A percentile compares a stretch with the other conserved stretches of the same genome.
Conservation (phyloP, 2,329 filamentous ascomycete genomes). For the Xylaria multiplex region DNA sequence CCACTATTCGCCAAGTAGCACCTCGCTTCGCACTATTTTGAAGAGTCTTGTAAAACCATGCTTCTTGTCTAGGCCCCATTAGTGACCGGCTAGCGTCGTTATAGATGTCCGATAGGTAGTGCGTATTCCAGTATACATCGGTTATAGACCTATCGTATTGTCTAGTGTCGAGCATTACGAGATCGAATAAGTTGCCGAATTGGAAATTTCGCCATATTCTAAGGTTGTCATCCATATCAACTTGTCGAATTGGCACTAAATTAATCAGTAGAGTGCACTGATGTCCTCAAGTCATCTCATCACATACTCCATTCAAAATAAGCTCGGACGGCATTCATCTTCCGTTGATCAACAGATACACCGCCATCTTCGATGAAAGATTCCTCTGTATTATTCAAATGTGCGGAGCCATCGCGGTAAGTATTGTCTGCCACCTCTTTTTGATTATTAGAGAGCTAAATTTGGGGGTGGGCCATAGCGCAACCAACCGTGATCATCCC, state of each 20-base stretch:
- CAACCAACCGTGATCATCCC: slow-evolving; percentile 67
- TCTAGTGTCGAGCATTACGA: slow-evolving; percentile 75
- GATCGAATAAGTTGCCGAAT: slow-evolving; percentile 71
- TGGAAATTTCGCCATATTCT: slow-evolving; percentile 75
- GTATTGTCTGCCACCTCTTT: slow-evolving; percentile 71
- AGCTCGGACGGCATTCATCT: slow-evolving; percentile 76
- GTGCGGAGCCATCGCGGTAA: slow-evolving; percentile 68
- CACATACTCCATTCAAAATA: slow-evolving; percentile 74
- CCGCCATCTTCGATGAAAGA: slow-evolving; percentile 69
- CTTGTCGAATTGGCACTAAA: slow-evolving; percentile 61
- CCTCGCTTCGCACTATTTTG: slow-evolving; percentile 66
- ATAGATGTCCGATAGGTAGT: slow-evolving; percentile 62
- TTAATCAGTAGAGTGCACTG: slow-evolving; percentile 38
- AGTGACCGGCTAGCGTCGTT: slow-evolving; percentile 74
- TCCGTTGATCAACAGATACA: slow-evolving; percentile 75
- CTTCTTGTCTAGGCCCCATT: slow-evolving; percentile 78
- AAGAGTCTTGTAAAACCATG: slow-evolving; percentile 74
- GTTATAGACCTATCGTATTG: slow-evolving; percentile 75
- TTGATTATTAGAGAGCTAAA: not conserved
- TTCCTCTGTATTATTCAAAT: slow-evolving; percentile 72
- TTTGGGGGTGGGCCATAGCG: no score
- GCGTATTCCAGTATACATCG: slow-evolving; percentile 68
- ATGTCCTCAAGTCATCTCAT: slow-evolving; percentile 19
- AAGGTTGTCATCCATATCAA: slow-evolving; percentile 75
- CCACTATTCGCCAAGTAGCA: slow-evolving; percentile 75